Conservation (phyloP, 257 asterid species). For the Misopates orontium region DNA sequence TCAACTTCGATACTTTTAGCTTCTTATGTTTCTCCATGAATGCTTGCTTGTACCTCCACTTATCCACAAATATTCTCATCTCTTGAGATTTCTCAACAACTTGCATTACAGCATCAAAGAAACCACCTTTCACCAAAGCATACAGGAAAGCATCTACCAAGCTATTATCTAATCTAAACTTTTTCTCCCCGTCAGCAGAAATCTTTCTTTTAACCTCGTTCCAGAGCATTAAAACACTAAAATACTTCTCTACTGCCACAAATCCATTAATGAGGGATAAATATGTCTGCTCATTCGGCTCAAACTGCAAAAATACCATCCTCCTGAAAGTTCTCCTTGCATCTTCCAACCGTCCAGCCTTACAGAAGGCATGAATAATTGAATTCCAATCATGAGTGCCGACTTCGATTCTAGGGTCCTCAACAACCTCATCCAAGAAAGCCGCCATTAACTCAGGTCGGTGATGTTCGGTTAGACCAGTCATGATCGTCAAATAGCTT, state of each 20-base stretch:
- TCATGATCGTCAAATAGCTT: constrained; percentile 89
- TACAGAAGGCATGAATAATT: constrained; percentile 87
- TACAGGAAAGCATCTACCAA: constrained; percentile 82
- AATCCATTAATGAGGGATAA: constrained; percentile 81
- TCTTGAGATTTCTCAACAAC: constrained; percentile 81
- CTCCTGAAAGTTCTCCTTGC: constrained; percentile 87
- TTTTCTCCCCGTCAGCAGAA: constrained; percentile 51
- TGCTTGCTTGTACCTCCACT: constrained; percentile 97
- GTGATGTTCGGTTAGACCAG: constrained; percentile 90
- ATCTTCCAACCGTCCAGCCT: constrained; percentile 83
- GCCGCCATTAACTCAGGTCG: constrained; percentile 96
- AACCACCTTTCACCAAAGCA: constrained; percentile 92
- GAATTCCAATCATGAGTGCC: constrained; percentile 98
- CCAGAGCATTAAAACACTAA: constrained; percentile 88
- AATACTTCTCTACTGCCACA: constrained; percentile 63
- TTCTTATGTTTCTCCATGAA: constrained; percentile 97
- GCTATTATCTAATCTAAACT: constrained; percentile 46
- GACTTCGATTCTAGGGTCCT: constrained; percentile 73
- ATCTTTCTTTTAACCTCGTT: constrained; percentile 78
- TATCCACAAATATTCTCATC: constrained; percentile 78
- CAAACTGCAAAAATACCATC: constrained; percentile 80
- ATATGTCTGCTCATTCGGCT: constrained; percentile 87
- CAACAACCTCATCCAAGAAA: constrained; percentile 81
- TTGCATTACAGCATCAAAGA: constrained; percentile 96
- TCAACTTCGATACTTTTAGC: constrained; percentile 70